Evolutionary conservation across 2,329 filamentous ascomycete species (phyloP), one percentile per base, ranked within the genome.

Genomic region (Ophiocordyceps unilateralis): DNA sequence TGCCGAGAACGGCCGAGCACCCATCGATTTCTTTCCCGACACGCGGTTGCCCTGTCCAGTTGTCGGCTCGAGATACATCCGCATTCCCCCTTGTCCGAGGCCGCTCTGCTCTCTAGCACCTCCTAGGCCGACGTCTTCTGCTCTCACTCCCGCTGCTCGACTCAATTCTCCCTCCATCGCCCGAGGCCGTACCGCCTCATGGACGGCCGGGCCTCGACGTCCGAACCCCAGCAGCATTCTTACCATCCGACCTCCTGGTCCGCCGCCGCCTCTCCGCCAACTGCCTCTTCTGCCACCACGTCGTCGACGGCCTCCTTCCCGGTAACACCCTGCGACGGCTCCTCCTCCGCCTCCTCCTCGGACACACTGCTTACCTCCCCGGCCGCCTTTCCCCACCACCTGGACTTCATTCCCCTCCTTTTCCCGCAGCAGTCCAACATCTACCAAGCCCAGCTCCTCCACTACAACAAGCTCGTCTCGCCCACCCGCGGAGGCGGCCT

Each of bases 391-490:
- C 58, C 67, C 41, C 56, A 65, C 47, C 64, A 67, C 47, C 52
- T 75, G 52, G 70, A 76, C 48, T 63, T 75, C 46, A 62, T 74
- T 23, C 74, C 74, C 30, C 67, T 75, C 48, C 61, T 76, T 51
- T 64, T 76, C 45, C 73, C 73, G 15, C 74, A 76, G 48, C 73
- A 78, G 49, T 63, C 69, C 28, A 72, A 68, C 37, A 62, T 72
- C 48, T 75, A 76, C 58, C 72, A 78, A 53, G 72, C 72, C 43
- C 74, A 77, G 58, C 69, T 81, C 44, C 66, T 74, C 42, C 69
- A 78, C 51, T 80, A 80, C 66, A 80, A 79, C 58, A 73, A 71
- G 54, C 72, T 80, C 55, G 69, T 80, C 50, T 72, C 74, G 43
- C 69, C 73, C 41, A 64, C 70, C 44, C 64, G 73, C 54, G 67